These are phyloP conservation scores for Pseudomassariella vexata DNA, from an alignment of 2,329 filamentous ascomycete genomes.

Conservation along the genomic window DNA sequence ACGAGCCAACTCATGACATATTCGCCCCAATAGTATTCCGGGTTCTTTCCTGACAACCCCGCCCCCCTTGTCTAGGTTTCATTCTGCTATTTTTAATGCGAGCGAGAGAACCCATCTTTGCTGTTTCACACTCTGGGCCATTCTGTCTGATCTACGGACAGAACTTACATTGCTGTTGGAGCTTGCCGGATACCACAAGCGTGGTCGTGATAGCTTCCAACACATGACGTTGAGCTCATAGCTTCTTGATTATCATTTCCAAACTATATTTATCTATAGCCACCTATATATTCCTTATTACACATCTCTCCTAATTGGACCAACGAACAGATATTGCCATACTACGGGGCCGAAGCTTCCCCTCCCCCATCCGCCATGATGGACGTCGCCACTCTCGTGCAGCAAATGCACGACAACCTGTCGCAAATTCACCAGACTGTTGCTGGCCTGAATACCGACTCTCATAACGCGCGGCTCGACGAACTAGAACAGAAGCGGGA, in stretches of 20 bases:
- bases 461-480: slow-evolving; percentile 30
- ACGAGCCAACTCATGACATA: too few species aligned
- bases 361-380: slow-evolving; percentile 10
- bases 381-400: slow-evolving; percentile 32
- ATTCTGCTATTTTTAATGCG: too few species aligned
- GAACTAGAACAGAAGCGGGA: slow-evolving; percentile 33
- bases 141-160: too few species aligned
- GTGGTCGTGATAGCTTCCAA: too few species aligned
- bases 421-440: slow-evolving; percentile 32
- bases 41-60: too few species aligned
- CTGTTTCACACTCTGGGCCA: too few species aligned
- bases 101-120: too few species aligned
- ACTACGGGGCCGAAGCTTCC: neutral
- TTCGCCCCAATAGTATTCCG: too few species aligned
- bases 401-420: slow-evolving; percentile 36
- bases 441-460: slow-evolving; percentile 22
- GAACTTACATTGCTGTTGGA: too few species aligned
- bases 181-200: too few species aligned
- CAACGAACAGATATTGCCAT: neutral
- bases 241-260: slow-evolving; percentile 1
- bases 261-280: neutral
- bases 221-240: too few species aligned
- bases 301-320: neutral
- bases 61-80: too few species aligned
- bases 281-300: neutral